These are phyloP conservation scores for Kodamaea ohmeri DNA, from an alignment of 1,139 yeast genomes.

Conservation along the genomic window DNA sequence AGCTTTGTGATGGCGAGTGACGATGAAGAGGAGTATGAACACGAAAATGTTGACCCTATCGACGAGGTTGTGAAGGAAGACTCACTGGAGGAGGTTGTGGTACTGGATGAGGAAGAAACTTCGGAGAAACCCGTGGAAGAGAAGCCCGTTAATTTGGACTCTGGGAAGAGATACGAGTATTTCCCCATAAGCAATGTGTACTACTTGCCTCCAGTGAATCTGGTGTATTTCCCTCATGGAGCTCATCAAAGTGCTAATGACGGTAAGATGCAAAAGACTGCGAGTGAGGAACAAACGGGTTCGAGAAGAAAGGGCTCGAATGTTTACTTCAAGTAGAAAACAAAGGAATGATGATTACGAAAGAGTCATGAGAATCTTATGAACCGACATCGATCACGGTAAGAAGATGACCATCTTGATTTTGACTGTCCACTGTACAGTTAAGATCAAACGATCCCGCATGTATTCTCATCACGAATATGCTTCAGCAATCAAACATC, in stretches of 20 bases:
- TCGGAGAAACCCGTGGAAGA: conserved; percentile 5
- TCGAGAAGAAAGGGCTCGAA: conserved; percentile 16
- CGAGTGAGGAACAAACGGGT: conserved; percentile 10
- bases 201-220: conserved; percentile 58
- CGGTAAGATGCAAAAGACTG: conserved; percentile 6
- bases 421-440: too few relatives aligned
- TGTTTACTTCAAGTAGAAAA: conserved; percentile 16
- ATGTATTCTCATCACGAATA: too few relatives aligned
- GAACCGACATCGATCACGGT: too few relatives aligned
- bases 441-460: too few relatives aligned
- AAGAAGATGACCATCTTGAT: too few relatives aligned
- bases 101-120: conserved; percentile 5
- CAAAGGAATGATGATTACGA: too few relatives aligned
- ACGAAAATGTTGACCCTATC: neutral
- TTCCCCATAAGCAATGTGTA: conserved; percentile 57
- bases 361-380: too few relatives aligned
- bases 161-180: conserved; percentile 42
- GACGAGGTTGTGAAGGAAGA: conserved; percentile 13
- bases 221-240: conserved; percentile 59
- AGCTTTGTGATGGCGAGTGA: conserved; percentile 16
- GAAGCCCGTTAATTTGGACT: conserved; percentile 13
- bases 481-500: too few relatives aligned
- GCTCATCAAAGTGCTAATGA: conserved; percentile 42
- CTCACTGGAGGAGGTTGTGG: conserved; percentile 8
- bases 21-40: conserved; percentile 13